Percentiles rank a stretch among this genome's conserved stretches.
Conservation (phyloP, 345 rosid species). For the Barbarea vulgaris region DNA sequence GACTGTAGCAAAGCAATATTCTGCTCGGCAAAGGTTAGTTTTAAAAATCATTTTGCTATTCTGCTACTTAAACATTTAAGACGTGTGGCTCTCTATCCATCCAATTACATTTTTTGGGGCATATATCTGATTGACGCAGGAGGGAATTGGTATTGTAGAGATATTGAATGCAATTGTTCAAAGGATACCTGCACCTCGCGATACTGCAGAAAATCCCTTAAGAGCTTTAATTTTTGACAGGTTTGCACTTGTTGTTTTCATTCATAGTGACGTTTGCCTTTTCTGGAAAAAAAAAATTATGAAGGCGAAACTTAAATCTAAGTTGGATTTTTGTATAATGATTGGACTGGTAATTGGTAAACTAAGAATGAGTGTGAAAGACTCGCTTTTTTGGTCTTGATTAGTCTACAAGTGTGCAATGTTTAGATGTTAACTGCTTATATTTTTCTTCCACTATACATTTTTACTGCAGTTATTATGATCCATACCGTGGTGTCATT, state of each 20-base stretch:
- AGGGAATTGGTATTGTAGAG: constrained; percentile 87
- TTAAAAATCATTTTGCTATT: constrained; percentile 11
- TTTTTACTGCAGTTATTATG: constrained; percentile 74
- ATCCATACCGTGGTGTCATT: constrained; percentile 97
- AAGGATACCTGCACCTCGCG: constrained; percentile 78
- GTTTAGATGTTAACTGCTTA: background rate
- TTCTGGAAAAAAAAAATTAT: background rate
- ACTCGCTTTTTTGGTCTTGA: background rate
- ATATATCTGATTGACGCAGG: constrained; percentile 49
- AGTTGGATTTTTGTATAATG: constrained; percentile 5
- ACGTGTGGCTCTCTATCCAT: constrained; percentile 4
- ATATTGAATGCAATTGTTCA: constrained; percentile 80
- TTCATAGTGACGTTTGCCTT: background rate
- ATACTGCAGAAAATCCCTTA: constrained; percentile 62
- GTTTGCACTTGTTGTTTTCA: constrained; percentile 46
- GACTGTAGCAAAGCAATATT: constrained; percentile 91
- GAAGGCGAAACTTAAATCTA: constrained; percentile 11
- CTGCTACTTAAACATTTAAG: background rate
- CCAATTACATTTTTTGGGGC: constrained; percentile 3
- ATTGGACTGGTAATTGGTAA: constrained; percentile 6
- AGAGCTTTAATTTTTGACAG: constrained; percentile 96
- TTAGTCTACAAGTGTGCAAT: background rate
- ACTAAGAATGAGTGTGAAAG: constrained; percentile 6
- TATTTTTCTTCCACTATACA: constrained; percentile 4
- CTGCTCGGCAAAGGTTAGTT: constrained; percentile 97